Conservation (phyloP, 2,329 filamentous ascomycete genomes). For the Phaeosphaeria sp. region DNA sequence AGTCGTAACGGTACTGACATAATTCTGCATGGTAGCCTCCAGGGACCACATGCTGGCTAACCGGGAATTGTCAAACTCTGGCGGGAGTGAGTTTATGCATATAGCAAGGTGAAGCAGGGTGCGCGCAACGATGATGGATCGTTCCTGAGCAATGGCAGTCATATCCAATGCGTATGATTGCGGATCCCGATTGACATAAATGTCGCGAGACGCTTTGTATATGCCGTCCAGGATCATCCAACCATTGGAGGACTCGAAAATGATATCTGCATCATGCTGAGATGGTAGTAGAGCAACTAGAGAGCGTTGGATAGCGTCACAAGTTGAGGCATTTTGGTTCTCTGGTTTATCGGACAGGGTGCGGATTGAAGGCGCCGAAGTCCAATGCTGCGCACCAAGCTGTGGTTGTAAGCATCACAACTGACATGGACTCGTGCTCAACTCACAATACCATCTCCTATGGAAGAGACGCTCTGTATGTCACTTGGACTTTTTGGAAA, state of each 20-base stretch:
- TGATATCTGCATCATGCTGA: slow-evolving; percentile 44
- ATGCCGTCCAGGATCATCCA: slow-evolving; percentile 42
- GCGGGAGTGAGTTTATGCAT: slow-evolving; percentile 42
- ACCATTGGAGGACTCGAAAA: slow-evolving; percentile 45
- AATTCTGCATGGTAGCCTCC: slow-evolving; percentile 42
- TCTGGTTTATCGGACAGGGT: slow-evolving; percentile 28
- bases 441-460: slow-evolving; percentile 42
- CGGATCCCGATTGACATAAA: slow-evolving; percentile 39
- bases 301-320: slow-evolving; percentile 28
- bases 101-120: slow-evolving; percentile 44
- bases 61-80: slow-evolving; percentile 36
- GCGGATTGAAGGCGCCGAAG: slow-evolving; percentile 35
- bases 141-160: slow-evolving; percentile 35
- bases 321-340: slow-evolving; percentile 3
- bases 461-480: slow-evolving; percentile 33
- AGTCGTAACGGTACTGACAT: slow-evolving; percentile 38
- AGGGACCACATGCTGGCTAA: slow-evolving; percentile 40
- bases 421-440: not conserved
- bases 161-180: slow-evolving; percentile 44
- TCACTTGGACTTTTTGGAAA: slow-evolving; percentile 30
- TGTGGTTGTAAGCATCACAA: slow-evolving; percentile 20
- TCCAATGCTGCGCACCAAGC: slow-evolving; percentile 41
- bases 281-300: slow-evolving; percentile 40
- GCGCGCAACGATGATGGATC: slow-evolving; percentile 39
- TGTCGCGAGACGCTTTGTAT: slow-evolving; percentile 37